Percentiles rank a stretch among this genome's conserved stretches.
These are phyloP conservation scores for Didymella sp. DNA, from an alignment of 2,329 filamentous ascomycete genomes.

Conservation along the genomic window DNA sequence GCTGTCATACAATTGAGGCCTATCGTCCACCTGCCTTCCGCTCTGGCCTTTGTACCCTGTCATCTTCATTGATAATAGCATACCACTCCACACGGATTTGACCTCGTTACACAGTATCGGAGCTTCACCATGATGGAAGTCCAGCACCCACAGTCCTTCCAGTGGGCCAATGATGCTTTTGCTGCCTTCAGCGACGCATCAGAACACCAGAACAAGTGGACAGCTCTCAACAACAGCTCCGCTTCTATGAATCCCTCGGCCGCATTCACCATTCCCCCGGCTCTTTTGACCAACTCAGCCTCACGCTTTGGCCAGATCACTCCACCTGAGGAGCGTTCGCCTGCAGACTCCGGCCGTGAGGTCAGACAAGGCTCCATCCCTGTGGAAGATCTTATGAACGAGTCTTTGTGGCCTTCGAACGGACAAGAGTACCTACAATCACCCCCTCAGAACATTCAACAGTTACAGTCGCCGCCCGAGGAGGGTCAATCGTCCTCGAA, in stretches of 20 bases:
- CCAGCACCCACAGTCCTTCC: slow-evolving; percentile 27
- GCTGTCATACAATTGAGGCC: too few relatives aligned
- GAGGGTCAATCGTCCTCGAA: slow-evolving; percentile 27
- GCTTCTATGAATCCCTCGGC: slow-evolving; percentile 14
- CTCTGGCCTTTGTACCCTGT: neutral
- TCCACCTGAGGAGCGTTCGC: slow-evolving; percentile 47
- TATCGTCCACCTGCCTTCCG: neutral
- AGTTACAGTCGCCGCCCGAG: slow-evolving; percentile 16
- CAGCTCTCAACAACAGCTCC: slow-evolving; percentile 23
- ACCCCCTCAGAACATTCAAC: slow-evolving; percentile 11
- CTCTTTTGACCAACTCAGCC: slow-evolving; percentile 38
- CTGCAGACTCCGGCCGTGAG: slow-evolving; percentile 23
- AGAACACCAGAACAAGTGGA: slow-evolving; percentile 33
- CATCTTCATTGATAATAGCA: neutral
- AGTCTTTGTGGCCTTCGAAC: slow-evolving; percentile 32
- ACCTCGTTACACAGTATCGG: neutral
- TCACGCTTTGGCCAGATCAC: slow-evolving; percentile 48
- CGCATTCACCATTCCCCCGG: slow-evolving; percentile 39
- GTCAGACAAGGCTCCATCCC: slow-evolving; percentile 37
- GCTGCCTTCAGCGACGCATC: slow-evolving; percentile 28
- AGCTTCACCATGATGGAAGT: slow-evolving; percentile 29
- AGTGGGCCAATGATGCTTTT: slow-evolving; percentile 42
- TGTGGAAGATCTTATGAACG: slow-evolving; percentile 40
- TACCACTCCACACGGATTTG: neutral
- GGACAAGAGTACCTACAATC: slow-evolving; percentile 1